phyloP scores from a whole-genome alignment of 139 green algal genomes.

The Edaphochlamys debaryana region DNA sequence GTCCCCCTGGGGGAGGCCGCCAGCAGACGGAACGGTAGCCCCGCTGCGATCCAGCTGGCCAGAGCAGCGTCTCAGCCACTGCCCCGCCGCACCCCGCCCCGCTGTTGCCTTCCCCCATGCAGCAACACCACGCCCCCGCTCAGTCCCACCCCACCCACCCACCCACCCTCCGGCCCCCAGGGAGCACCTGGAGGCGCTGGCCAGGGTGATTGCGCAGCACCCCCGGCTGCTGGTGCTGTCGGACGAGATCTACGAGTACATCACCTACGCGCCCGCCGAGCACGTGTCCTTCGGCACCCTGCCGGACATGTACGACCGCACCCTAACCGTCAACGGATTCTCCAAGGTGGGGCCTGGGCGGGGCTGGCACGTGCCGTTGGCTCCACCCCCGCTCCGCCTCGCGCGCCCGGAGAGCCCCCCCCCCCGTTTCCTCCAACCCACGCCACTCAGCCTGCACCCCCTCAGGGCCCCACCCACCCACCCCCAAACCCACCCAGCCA shows the following conservation, averaged over 20 bases:
- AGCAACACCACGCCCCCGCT: background rate
- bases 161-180: conserved; percentile 40
- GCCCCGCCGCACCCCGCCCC: too few relatives aligned
- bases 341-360: conserved; percentile 85
- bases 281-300: conserved; percentile 88
- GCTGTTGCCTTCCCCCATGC: background rate
- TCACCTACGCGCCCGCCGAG: conserved; percentile 88
- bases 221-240: conserved; percentile 89
- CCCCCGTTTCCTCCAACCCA: too few relatives aligned
- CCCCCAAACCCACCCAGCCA: too few relatives aligned
- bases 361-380: too few relatives aligned
- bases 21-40: too few relatives aligned
- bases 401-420: too few relatives aligned
- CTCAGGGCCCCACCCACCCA: too few relatives aligned
- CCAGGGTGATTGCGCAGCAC: conserved; percentile 85
- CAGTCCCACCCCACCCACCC: background rate
- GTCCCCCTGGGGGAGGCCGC: too few relatives aligned
- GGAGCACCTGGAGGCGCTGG: conserved; percentile 77
- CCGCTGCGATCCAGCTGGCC: too few relatives aligned
- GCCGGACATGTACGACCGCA: conserved; percentile 92
- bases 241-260: conserved; percentile 96
- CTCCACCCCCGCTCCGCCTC: background rate
- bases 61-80: too few relatives aligned
- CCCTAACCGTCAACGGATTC: conserved; percentile 98
- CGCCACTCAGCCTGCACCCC: too few relatives aligned